These are phyloP conservation scores for Acacia confusa DNA, from an alignment of 306 rosid genomes.

Conservation along the genomic window DNA sequence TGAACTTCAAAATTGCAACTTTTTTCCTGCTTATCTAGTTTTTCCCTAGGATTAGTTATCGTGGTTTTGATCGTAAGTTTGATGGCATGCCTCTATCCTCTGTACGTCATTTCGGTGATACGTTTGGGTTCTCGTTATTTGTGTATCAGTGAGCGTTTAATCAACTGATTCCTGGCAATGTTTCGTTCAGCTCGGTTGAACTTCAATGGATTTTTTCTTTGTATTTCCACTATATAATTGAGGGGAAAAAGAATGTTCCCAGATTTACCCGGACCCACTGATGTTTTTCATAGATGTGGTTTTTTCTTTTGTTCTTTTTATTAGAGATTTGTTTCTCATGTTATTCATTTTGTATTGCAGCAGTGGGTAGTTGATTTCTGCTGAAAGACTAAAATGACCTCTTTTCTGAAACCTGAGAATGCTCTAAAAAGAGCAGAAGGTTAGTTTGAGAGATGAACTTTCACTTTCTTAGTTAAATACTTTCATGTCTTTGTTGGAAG, in stretches of 20 bases:
- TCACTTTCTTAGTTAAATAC: neutral
- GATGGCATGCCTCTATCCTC: neutral
- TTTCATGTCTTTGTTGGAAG: neutral
- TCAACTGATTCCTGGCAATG: neutral
- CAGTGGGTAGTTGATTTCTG: neutral
- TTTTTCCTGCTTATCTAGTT: neutral
- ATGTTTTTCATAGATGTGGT: neutral
- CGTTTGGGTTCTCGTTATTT: neutral
- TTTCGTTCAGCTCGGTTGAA: neutral
- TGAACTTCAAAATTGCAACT: neutral
- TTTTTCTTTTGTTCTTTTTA: neutral
- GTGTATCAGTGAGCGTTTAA: neutral
- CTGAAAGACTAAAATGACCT: conserved; percentile 34
- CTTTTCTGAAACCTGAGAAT: conserved; percentile 51
- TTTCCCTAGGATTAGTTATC: neutral
- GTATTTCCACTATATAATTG: neutral
- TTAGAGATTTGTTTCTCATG: neutral
- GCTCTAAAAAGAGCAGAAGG: conserved; percentile 56
- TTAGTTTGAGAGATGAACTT: conserved; percentile 12
- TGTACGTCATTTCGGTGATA: neutral
- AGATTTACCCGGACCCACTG: neutral
- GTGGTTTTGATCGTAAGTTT: neutral
- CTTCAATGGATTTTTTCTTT: neutral
- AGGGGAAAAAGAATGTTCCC: neutral
- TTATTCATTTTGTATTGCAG: neutral